Evolutionary conservation across 352 stramenopile species (phyloP), one percentile per base, ranked within the genome.

Genomic region (Pythium dissotocum): DNA sequence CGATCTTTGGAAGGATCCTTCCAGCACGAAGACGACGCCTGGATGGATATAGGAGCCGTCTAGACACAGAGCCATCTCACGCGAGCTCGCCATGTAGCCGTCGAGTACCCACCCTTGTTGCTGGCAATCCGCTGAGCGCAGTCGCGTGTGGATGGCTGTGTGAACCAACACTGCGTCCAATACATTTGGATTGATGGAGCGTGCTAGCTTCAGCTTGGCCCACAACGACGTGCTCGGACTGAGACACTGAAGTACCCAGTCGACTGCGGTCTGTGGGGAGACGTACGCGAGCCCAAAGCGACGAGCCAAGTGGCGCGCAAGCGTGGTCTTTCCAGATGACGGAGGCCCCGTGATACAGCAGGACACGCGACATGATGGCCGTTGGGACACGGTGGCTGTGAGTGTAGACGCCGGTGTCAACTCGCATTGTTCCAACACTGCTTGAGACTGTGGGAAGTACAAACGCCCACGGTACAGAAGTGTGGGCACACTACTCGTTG

Each of bases 161-260:
- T 85, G 70, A 4, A 74, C 70, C 4, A 75, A 36, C 0, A 56
- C 61, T 7, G 52, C 21, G 48, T 83, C 72, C n/a, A 71, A 51
- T 16, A 28, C 14, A 4, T 51, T 24, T 57, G 69, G 28, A 40
- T 66, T 58, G 36, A 53, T 33, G 71, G 18, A n/a, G 10, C 62
- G 51, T 40, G 53, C 48, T 2, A n/a, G 52, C 18, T 57, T 59
- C 5, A 82, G 53, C 13, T 38, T 52, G 6, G 28, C 33, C 48
- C 66, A 71, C 8, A 93, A 67, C 6, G 59, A 58, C 2, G 73
- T 77, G 3, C 67, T 67, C 26, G 53, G 55, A 18, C 75, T 78
- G n/a, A 87, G 77, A 52, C 82, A 89, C 49, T 88, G 79, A 7
- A 77, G 18, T 4, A 84, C 77, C 85, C 85, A 93, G 8, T 81